A percentile compares a stretch with the other conserved stretches of the same genome.
Evolutionary conservation across 2,329 filamentous ascomycete genomes (phyloP).

Genomic region (Colletotrichum sojae): DNA sequence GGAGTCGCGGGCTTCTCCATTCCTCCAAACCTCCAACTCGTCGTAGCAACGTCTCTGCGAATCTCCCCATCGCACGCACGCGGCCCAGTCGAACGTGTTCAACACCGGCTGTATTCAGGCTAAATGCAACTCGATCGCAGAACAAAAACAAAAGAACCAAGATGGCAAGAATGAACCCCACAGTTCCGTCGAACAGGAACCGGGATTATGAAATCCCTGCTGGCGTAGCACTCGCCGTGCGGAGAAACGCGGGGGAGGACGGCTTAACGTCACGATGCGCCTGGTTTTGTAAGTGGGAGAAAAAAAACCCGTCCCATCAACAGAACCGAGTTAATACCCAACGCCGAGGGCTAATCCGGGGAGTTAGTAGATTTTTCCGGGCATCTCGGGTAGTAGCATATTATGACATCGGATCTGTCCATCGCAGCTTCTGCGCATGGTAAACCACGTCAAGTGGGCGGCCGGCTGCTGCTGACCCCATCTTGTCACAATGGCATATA

Average conservation of each 20-base stretch:
- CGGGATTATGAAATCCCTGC: constrained; percentile 2
- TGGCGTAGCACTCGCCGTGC: constrained; percentile 15
- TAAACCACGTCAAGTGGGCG: background rate
- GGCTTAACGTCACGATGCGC: background rate
- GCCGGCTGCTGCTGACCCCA: background rate
- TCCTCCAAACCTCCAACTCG: no score
- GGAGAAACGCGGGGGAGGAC: constrained; percentile 26
- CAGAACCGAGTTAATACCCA: no score
- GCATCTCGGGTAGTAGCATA: background rate
- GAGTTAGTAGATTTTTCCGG: no score
- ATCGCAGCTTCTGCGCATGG: background rate
- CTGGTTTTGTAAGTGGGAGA: no score
- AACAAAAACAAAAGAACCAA: background rate
- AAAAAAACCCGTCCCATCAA: no score
- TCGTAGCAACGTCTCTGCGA: background rate
- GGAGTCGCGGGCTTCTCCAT: no score
- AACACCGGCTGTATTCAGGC: constrained; percentile 7
- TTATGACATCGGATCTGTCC: background rate
- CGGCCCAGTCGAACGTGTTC: constrained; percentile 2
- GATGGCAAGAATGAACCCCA: no score
- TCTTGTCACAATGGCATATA: background rate
- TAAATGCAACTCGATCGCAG: background rate
- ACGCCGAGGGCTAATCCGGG: background rate
- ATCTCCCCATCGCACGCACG: background rate
- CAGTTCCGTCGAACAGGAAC: no score